These are phyloP conservation scores for Colletotrichum godetiae DNA, from an alignment of 2,329 filamentous ascomycete genomes.

Conservation along the genomic window DNA sequence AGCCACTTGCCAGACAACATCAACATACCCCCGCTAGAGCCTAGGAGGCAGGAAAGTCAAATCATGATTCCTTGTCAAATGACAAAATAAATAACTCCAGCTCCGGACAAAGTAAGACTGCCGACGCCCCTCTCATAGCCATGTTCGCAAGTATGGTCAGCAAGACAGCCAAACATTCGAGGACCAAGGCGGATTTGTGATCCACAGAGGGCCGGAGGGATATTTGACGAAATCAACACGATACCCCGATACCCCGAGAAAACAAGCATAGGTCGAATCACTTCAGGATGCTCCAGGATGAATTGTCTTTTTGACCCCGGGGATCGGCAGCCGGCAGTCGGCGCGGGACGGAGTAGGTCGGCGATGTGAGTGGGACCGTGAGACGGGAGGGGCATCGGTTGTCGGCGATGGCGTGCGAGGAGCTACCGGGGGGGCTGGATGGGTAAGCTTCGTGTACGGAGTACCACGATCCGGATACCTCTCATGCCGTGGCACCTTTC, in stretches of 20 bases:
- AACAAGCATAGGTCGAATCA: too few relatives aligned
- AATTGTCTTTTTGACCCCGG: background rate
- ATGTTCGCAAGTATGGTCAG: background rate
- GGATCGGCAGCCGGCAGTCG: conserved; percentile 30
- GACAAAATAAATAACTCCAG: too few relatives aligned
- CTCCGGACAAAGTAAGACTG: background rate
- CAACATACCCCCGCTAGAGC: background rate
- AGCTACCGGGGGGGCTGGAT: conserved; percentile 3
- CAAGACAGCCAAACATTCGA: background rate
- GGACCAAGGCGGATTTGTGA: background rate
- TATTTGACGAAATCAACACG: background rate
- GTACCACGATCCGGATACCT: background rate
- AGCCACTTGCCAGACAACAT: too few relatives aligned
- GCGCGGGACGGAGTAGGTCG: conserved; percentile 22
- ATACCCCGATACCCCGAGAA: too few relatives aligned
- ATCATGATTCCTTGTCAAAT: background rate
- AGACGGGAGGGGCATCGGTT: conserved; percentile 18
- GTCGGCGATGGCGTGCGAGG: conserved; percentile 35
- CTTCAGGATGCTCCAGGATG: background rate
- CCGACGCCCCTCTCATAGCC: too few relatives aligned
- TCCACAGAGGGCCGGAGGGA: background rate
- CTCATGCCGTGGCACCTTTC: background rate
- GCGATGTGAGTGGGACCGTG: background rate
- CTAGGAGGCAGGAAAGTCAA: background rate
- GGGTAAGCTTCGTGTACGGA: background rate